Conservation (phyloP, 176 grass and related monocot genomes). For the Oryza coarctata region DNA sequence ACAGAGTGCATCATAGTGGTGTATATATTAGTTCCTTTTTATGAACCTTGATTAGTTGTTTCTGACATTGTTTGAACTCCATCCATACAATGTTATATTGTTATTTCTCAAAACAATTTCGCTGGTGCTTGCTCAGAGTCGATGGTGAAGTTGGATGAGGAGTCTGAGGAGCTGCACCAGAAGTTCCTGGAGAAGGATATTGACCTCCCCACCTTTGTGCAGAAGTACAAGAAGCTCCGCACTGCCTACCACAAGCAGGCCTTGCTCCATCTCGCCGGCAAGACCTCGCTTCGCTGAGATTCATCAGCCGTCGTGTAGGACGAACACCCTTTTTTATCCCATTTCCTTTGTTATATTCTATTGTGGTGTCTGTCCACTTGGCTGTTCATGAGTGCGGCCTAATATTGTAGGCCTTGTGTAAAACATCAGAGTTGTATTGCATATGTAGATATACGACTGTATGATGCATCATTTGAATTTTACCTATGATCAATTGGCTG, state of each 20-base stretch:
- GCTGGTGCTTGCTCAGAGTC: slow-evolving; percentile 42
- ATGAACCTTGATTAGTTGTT: not conserved
- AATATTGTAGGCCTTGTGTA: too few species aligned
- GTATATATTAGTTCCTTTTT: not conserved
- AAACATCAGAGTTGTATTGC: slow-evolving; percentile 4
- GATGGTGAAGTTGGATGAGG: slow-evolving; percentile 66
- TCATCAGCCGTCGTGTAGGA: not conserved
- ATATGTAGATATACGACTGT: slow-evolving; percentile 25
- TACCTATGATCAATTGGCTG: not conserved
- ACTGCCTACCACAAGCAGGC: slow-evolving; percentile 65
- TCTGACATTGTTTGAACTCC: not conserved
- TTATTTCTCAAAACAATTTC: not conserved
- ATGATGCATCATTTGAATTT: not conserved
- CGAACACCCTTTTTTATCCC: slow-evolving; percentile 5
- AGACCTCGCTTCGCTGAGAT: slow-evolving; percentile 56
- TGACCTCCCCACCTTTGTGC: slow-evolving; percentile 67
- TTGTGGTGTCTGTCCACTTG: not conserved
- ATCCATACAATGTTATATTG: not conserved
- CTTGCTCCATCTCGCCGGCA: slow-evolving; percentile 80
- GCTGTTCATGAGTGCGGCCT: not conserved
- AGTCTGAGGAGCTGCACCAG: slow-evolving; percentile 65
- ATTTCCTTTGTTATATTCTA: not conserved
- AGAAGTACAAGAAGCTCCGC: slow-evolving; percentile 90
- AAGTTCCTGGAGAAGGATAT: slow-evolving; percentile 82
- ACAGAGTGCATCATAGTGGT: not conserved